These are phyloP conservation scores for Saprolegnia diclina DNA, from an alignment of 352 stramenopile species.

Conservation along the genomic window DNA sequence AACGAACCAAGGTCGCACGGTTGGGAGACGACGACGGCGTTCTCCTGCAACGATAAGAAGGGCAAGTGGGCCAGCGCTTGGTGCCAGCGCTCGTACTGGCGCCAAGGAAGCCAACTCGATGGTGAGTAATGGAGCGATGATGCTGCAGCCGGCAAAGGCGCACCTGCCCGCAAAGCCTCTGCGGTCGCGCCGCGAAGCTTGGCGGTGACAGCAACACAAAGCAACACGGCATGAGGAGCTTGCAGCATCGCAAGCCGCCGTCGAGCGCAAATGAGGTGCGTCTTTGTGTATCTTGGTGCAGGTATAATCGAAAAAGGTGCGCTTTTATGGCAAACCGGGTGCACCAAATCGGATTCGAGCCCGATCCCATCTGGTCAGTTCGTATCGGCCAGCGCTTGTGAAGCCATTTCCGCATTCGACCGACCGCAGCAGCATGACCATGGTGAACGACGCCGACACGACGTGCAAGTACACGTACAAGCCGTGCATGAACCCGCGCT, in stretches of 20 bases:
- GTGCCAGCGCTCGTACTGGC: neutral
- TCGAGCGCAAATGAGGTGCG: neutral
- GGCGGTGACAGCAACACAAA: too few relatives aligned
- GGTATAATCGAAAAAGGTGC: neutral
- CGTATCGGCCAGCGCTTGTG: too few relatives aligned
- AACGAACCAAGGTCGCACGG: too few relatives aligned
- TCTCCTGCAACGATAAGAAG: too few relatives aligned
- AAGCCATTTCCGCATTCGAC: too few relatives aligned
- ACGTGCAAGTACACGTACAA: conserved; percentile 22
- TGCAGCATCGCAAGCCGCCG: neutral
- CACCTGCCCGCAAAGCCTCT: neutral
- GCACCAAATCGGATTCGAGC: too few relatives aligned
- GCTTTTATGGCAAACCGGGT: neutral
- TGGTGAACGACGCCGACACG: neutral
- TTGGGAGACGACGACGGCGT: too few relatives aligned
- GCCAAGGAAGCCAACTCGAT: neutral
- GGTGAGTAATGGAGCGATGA: neutral
- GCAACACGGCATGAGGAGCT: neutral
- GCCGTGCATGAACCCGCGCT: conserved; percentile 20
- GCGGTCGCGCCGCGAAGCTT: too few relatives aligned
- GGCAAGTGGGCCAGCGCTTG: too few relatives aligned
- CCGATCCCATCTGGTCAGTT: too few relatives aligned
- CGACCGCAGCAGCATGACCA: neutral
- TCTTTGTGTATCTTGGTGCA: neutral
- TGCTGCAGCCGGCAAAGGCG: neutral